Percentiles rank a stretch among this genome's conserved stretches.
These are phyloP conservation scores for Pseudogymnoascus sp. DNA, from an alignment of 2,329 filamentous ascomycete species.

Conservation along the genomic window DNA sequence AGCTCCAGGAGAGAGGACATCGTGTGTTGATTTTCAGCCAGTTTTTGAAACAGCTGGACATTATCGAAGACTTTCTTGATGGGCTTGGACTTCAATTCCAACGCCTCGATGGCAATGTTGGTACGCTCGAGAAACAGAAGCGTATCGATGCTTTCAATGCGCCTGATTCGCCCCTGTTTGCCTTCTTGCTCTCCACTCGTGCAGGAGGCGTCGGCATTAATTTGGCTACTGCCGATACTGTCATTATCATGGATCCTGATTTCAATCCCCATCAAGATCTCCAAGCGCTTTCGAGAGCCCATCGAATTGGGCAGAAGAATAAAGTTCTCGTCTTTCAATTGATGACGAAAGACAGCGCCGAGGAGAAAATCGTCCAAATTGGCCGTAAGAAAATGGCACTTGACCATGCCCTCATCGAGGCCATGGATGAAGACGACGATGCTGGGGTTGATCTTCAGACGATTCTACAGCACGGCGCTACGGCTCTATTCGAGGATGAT, in stretches of 20 bases:
- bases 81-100: slow-evolving; percentile 67
- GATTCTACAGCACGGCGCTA: slow-evolving; percentile 80
- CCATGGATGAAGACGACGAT: slow-evolving; percentile 78
- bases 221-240: slow-evolving; percentile 90
- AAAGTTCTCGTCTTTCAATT: slow-evolving; percentile 95
- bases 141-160: slow-evolving; percentile 92
- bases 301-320: slow-evolving; percentile 92
- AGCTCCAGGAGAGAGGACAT: slow-evolving; percentile 77
- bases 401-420: slow-evolving; percentile 90
- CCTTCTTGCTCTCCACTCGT: slow-evolving; percentile 86
- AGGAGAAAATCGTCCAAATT: slow-evolving; percentile 95
- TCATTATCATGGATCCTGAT: slow-evolving; percentile 93
- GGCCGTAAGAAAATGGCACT: slow-evolving; percentile 94
- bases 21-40: slow-evolving; percentile 94
- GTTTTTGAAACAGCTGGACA: slow-evolving; percentile 80
- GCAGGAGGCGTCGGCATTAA: slow-evolving; percentile 98
- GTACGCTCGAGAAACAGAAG: slow-evolving; percentile 82
- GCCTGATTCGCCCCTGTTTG: slow-evolving; percentile 74
- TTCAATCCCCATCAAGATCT: slow-evolving; percentile 98
- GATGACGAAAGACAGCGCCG: slow-evolving; percentile 79
- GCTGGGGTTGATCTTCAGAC: slow-evolving; percentile 75
- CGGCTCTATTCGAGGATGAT: slow-evolving; percentile 75
- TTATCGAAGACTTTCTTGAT: slow-evolving; percentile 85
- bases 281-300: slow-evolving; percentile 87
- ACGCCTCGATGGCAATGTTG: slow-evolving; percentile 79